A percentile compares a stretch with the other conserved stretches of the same genome.
phyloP scores from a whole-genome alignment of 2,329 filamentous ascomycete species.

The Aspergillus ochraceus region DNA sequence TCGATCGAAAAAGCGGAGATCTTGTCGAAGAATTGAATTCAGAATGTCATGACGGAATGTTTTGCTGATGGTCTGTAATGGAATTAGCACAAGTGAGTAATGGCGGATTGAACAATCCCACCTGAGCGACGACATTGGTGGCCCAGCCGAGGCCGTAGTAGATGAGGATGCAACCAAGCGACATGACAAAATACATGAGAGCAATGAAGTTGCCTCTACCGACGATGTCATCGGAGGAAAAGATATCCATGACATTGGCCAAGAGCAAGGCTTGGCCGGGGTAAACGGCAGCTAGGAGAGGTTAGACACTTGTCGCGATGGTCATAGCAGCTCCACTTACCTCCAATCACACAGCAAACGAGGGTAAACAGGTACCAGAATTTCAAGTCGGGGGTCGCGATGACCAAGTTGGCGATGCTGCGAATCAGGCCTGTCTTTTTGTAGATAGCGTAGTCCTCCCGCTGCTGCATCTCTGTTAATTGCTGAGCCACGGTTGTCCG shows the following conservation, averaged over 20 bases:
- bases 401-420: too few species aligned
- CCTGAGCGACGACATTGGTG: slow-evolving; percentile 30
- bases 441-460: background rate
- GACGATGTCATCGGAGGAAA: background rate
- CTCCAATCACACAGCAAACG: too few species aligned
- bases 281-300: background rate
- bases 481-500: slow-evolving; percentile 16
- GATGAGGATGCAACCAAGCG: slow-evolving; percentile 27
- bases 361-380: too few species aligned
- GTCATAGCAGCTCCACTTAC: too few species aligned
- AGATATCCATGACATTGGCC: slow-evolving; percentile 4
- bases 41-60: background rate
- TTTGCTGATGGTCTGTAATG: background rate
- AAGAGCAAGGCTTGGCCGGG: background rate
- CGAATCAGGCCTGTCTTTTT: slow-evolving; percentile 7
- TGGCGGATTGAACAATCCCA: background rate
- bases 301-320: too few species aligned
- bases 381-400: too few species aligned
- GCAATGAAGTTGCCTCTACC: slow-evolving; percentile 38
- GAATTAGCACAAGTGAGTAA: too few species aligned
- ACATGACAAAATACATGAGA: slow-evolving; percentile 49
- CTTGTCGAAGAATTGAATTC: slow-evolving; percentile 25
- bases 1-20: slow-evolving; percentile 34
- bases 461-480: slow-evolving; percentile 4
- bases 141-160: slow-evolving; percentile 36